A percentile compares a stretch with the other conserved stretches of the same genome.
These are phyloP conservation scores for Claviceps fusiformis DNA, from an alignment of 2,329 filamentous ascomycete species.

Conservation along the genomic window DNA sequence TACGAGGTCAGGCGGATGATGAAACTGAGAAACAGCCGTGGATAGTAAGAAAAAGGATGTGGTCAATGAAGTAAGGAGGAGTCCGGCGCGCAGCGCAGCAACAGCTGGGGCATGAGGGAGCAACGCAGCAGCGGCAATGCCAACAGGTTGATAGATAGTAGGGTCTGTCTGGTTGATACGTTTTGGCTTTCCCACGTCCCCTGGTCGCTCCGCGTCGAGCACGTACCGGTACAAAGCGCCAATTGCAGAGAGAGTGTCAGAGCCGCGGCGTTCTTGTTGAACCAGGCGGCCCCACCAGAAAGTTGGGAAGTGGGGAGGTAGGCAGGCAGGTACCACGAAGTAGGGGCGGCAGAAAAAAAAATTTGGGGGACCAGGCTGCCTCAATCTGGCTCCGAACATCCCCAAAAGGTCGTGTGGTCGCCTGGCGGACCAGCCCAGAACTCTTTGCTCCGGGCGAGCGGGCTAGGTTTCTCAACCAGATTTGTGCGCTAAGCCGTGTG, in stretches of 20 bases:
- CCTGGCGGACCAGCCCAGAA: neutral
- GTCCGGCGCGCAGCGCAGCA: neutral
- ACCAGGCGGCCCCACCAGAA: conserved; percentile 21
- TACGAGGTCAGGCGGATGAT: neutral
- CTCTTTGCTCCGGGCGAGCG: conserved; percentile 1
- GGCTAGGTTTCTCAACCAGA: conserved; percentile 12
- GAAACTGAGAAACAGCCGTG: neutral
- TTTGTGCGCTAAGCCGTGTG: conserved; percentile 8
- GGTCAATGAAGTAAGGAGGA: neutral
- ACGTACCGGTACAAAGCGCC: conserved; percentile 2
- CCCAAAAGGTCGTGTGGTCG: neutral
- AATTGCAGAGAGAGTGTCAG: neutral
- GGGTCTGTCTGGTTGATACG: neutral
- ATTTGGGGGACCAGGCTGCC: conserved; percentile 17
- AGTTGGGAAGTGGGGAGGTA: conserved; percentile 8
- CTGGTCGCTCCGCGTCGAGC: neutral
- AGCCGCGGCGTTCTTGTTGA: conserved; percentile 19
- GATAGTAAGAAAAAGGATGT: neutral
- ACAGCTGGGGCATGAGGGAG: neutral
- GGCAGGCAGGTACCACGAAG: neutral
- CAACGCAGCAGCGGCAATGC: neutral
- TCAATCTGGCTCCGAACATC: neutral
- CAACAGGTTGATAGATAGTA: neutral
- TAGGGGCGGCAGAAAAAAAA: conserved; percentile 13
- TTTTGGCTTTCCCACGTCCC: neutral